Evolutionary conservation across 164 flowering plant species (phyloP), one percentile per base, ranked within the genome.

Genomic region (Annona squamosa): DNA sequence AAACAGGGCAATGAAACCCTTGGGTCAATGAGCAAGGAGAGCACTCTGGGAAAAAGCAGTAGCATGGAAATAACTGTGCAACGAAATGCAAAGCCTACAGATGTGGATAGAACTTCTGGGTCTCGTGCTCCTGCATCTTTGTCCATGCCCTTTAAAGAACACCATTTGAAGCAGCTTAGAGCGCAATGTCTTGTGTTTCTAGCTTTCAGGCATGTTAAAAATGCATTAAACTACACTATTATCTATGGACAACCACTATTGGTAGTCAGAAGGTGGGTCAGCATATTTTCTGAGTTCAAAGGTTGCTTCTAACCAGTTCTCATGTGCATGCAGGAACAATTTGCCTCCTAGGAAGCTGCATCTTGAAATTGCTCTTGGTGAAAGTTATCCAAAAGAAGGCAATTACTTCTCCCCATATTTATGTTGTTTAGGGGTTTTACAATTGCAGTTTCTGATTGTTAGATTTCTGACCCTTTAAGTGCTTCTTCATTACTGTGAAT

Each of bases 181-280:
- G 99, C 99, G 4, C 99, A 96, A 80, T 96, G 99, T 78, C 94
- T 96, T 76, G 99, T 96, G 18, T 96, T 92, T 84, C 80, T 96
- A 76, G 97, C 99, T 68, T 90, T 96, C 85, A 89, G 98, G 99
- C 86, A 73, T 65, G 73, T 61, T 46, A 2, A 17, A 7, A 10
- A 64, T 7, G 19, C 67, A 10, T 26, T 26, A 26, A 26, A 26
- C 37, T 26, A 26, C 37, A 26, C 37, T 26, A 26, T 26, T 0
- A 26, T 26, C 37, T 26, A 26, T 26, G 37, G 37, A 26, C 37
- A 26, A 26, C 37, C 0, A 26, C 37, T 26, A 26, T 26, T 26
- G 37, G 37, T 26, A 26, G 37, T 26, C 67, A 64, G 42, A 64
- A 64, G 37, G 6, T 37, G 42, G 19, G 67, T 3, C 37, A 64